These are phyloP conservation scores for Thraustochytrium striatum DNA, from an alignment of 352 stramenopile species.

Conservation along the genomic window DNA sequence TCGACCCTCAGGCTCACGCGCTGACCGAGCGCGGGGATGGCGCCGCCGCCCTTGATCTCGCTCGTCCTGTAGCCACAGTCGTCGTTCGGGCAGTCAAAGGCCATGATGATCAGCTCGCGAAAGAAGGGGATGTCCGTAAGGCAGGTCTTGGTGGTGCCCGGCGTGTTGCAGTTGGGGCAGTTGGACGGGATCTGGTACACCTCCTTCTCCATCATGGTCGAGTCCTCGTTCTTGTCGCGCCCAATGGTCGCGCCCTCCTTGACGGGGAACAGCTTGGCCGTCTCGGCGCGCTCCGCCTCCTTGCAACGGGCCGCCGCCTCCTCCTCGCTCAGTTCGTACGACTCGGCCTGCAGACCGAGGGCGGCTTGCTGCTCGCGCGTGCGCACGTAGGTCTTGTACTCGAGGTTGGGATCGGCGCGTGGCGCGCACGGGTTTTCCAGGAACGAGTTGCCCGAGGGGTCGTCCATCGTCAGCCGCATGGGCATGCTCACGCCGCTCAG, in stretches of 20 bases:
- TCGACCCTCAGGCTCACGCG: constrained; percentile 67
- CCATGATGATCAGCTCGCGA: constrained; percentile 88
- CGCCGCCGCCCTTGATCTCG: constrained; percentile 82
- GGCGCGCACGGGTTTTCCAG: constrained; percentile 79
- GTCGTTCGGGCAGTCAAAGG: constrained; percentile 71
- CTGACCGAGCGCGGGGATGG: constrained; percentile 73
- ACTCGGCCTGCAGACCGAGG: constrained; percentile 60
- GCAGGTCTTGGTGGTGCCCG: constrained; percentile 75
- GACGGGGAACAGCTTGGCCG: constrained; percentile 7
- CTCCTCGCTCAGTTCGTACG: constrained; percentile 49
- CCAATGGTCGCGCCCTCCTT: constrained; percentile 47
- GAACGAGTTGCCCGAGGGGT: constrained; percentile 81
- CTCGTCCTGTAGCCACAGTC: constrained; percentile 82
- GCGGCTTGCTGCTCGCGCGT: constrained; percentile 55
- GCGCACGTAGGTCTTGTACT: constrained; percentile 68
- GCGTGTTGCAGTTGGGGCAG: constrained; percentile 71
- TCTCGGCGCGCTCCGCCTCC: constrained; percentile 2
- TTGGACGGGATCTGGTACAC: constrained; percentile 72
- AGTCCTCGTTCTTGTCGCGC: constrained; percentile 32
- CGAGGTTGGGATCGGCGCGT: constrained; percentile 68
- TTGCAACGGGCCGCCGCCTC: constrained; percentile 60
- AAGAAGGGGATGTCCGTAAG: constrained; percentile 89
- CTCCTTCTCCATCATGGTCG: constrained; percentile 58
- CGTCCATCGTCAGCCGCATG: constrained; percentile 75
- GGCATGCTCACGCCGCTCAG: constrained; percentile 65